Percentiles rank a stretch among this genome's conserved stretches.
Evolutionary conservation across 768 basidiomycete genomes (phyloP).

Genomic region (Tremella mesenterica): DNA sequence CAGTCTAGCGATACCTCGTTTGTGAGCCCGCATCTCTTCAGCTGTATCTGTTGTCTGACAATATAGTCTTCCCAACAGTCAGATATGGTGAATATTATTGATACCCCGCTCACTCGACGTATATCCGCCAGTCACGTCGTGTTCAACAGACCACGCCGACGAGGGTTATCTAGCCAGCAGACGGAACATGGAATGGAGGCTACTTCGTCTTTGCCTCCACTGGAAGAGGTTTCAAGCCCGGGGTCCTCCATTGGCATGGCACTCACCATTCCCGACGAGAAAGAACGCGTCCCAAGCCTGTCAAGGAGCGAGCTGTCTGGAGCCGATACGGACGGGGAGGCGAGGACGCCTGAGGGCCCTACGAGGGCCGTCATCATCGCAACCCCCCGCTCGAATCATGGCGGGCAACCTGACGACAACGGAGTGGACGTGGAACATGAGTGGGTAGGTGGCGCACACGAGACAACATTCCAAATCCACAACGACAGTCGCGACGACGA

Average conservation of each 20-base stretch:
- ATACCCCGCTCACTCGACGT: slow-evolving; percentile 25
- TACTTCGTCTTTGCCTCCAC: no score
- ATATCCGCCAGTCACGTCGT: slow-evolving; percentile 18
- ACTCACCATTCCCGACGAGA: no score
- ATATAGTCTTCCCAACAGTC: no score
- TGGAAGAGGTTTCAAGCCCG: no score
- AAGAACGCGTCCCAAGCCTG: slow-evolving; percentile 32
- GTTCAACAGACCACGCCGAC: slow-evolving; percentile 15
- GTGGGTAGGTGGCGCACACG: not conserved
- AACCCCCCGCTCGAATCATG: slow-evolving; percentile 3
- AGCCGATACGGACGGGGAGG: slow-evolving; percentile 21
- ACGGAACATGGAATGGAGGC: no score
- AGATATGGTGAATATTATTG: not conserved
- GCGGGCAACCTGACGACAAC: not conserved
- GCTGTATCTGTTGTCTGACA: no score
- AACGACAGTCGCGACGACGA: no score
- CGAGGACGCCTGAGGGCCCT: slow-evolving; percentile 34
- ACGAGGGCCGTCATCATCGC: slow-evolving; percentile 11
- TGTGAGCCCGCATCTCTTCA: no score
- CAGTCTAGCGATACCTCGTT: no score
- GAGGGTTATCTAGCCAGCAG: no score
- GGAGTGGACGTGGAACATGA: not conserved
- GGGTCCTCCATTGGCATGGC: no score
- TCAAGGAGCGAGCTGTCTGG: slow-evolving; percentile 27
- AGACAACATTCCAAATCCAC: no score